A percentile compares a stretch with the other conserved stretches of the same genome.
phyloP scores from a whole-genome alignment of 345 rosid species.

The Linum tenue region DNA sequence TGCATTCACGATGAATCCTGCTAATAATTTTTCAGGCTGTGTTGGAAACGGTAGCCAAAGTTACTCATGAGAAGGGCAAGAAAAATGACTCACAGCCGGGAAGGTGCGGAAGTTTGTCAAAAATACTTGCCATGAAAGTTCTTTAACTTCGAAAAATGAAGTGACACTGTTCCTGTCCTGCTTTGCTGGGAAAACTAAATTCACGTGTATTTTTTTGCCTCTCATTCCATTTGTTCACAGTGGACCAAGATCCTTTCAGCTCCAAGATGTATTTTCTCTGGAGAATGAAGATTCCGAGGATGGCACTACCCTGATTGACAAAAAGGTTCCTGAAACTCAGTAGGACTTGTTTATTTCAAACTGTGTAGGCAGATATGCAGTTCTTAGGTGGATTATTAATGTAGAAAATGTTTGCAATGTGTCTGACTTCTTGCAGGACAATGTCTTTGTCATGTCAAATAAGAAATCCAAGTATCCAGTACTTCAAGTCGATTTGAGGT shows the following conservation, averaged over 20 bases:
- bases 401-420: neutral
- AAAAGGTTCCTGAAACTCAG: slow-evolving; percentile 43
- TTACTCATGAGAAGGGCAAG: slow-evolving; percentile 76
- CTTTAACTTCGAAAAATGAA: neutral
- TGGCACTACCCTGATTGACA: slow-evolving; percentile 72
- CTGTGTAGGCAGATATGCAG: neutral
- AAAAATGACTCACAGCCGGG: slow-evolving; percentile 67
- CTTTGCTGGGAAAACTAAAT: too few relatives aligned
- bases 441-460: slow-evolving; percentile 94
- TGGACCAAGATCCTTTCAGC: slow-evolving; percentile 69
- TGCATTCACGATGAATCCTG: slow-evolving; percentile 8
- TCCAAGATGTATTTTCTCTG: slow-evolving; percentile 85
- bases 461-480: slow-evolving; percentile 94
- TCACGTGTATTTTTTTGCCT: neutral
- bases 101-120: slow-evolving; percentile 38
- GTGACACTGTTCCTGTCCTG: neutral
- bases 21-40: slow-evolving; percentile 54
- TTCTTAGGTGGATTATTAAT: slow-evolving; percentile 1
- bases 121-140: slow-evolving; percentile 7
- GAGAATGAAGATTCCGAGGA: slow-evolving; percentile 97
- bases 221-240: slow-evolving; percentile 25
- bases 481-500: slow-evolving; percentile 99
- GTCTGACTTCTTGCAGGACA: slow-evolving; percentile 46
- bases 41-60: slow-evolving; percentile 87
- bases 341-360: neutral